These are phyloP conservation scores for Rutidosis leptorrhynchoides DNA, from an alignment of 129 eudicot genomes.

Conservation along the genomic window DNA sequence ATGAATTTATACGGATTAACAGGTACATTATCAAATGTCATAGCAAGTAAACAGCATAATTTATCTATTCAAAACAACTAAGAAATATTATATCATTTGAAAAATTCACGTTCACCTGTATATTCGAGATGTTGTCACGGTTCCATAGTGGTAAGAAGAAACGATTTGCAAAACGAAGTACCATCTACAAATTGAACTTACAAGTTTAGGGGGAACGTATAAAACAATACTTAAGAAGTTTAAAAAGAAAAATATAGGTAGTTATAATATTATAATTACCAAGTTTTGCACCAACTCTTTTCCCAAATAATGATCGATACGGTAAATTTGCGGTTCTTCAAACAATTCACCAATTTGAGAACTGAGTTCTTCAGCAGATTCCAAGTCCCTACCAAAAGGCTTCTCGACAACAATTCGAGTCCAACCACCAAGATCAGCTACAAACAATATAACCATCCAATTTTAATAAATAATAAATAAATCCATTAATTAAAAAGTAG, in stretches of 20 bases:
- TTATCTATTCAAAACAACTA: not conserved
- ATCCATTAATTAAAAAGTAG: slow-evolving; percentile 15
- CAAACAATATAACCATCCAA: slow-evolving; percentile 6
- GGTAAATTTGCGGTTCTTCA: slow-evolving; percentile 92
- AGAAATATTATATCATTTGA: not conserved
- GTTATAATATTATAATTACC: slow-evolving; percentile 41
- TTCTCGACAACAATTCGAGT: slow-evolving; percentile 97
- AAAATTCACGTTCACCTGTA: slow-evolving; percentile 55
- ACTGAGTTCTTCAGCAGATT: slow-evolving; percentile 90
- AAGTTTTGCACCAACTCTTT: slow-evolving; percentile 96
- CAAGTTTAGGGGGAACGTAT: not conserved
- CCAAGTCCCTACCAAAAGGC: slow-evolving; percentile 97
- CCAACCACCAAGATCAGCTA: slow-evolving; percentile 99
- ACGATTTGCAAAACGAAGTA: slow-evolving; percentile 99
- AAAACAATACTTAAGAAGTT: not conserved
- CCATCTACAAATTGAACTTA: slow-evolving; percentile 59
- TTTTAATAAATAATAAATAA: slow-evolving; percentile 19
- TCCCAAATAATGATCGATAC: slow-evolving; percentile 97
- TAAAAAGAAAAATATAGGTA: not conserved
- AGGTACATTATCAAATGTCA: not conserved
- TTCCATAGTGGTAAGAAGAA: slow-evolving; percentile 94
- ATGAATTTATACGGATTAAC: slow-evolving; percentile 3
- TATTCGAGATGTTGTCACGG: slow-evolving; percentile 86
- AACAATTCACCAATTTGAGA: slow-evolving; percentile 89
- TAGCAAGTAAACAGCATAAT: not conserved